Evolutionary conservation across 768 basidiomycete species (phyloP).

Genomic region (Suillus ampliporus): DNA sequence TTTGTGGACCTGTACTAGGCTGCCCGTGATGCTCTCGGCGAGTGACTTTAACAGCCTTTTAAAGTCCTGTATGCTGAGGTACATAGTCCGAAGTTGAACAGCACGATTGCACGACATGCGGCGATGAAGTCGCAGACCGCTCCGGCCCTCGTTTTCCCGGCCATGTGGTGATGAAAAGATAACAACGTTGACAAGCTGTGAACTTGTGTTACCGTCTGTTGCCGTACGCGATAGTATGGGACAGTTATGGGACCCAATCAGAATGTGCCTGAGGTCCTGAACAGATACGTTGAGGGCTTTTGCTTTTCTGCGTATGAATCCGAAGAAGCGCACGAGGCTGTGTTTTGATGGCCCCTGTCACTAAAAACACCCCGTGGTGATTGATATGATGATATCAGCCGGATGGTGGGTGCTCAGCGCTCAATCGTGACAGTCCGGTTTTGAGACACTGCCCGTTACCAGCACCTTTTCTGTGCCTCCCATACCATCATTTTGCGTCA

Average conservation of each 20-base stretch:
- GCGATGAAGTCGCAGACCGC: background rate
- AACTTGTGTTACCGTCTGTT: background rate
- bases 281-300: background rate
- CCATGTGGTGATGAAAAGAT: background rate
- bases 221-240: too few species aligned
- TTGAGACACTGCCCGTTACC: slow-evolving; percentile 19
- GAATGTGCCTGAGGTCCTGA: background rate
- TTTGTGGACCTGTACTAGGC: background rate
- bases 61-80: background rate
- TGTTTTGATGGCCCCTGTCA: slow-evolving; percentile 4
- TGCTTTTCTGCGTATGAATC: background rate
- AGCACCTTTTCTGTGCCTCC: slow-evolving; percentile 1
- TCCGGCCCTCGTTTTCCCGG: background rate
- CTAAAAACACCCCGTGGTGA: too few species aligned
- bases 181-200: background rate
- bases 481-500: slow-evolving; percentile 10
- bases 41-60: background rate
- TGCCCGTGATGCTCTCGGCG: background rate
- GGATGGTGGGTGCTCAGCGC: background rate
- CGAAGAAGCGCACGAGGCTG: background rate
- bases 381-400: slow-evolving; percentile 7
- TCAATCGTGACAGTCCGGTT: background rate
- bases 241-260: background rate
- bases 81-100: background rate
- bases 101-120: background rate